Evolutionary conservation across 2,329 filamentous ascomycete genomes (phyloP), one percentile per base, ranked within the genome.

Genomic region (Claviceps sp.): DNA sequence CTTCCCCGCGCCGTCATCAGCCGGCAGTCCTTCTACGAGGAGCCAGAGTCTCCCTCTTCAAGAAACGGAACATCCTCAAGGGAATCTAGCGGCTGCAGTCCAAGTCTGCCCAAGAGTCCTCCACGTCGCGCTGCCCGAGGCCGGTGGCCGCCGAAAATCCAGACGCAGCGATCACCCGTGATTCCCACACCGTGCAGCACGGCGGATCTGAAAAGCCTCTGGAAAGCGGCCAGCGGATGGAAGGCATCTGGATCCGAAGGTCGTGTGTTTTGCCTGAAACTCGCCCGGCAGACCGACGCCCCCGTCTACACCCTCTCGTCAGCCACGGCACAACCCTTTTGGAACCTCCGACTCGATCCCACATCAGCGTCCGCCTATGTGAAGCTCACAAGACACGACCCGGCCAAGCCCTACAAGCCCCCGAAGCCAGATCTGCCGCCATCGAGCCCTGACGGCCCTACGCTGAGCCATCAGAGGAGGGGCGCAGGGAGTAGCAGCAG

Each of bases 141-240:
- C 7, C 52, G 51, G 2, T 58, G 58, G 56, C 63, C 70, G 0
- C 61, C 63, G 16, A 62, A 67, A 46, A 61, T 60, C 4, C 64
- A 70, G 5, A n/a, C 51, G 9, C 49, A 44, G 18, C 70, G 74
- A 34, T 68, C 74, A 0, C 71, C 75, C 0, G 56, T 67, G 1
- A 69, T 74, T 18, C 75, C 77, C 11, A 67, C 70, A 1, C 70
- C 77, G 4, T 78, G 73, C 60, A 75, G 77, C 0, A 81, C 75
- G 1, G 78, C 82, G 45, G 76, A 85, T 55, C 73, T 86, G 38
- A 78, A 78, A 57, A 74, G 74, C 49, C 73, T 85, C 8, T 87
- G 84, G 84, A 79, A 84, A 59, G 81, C 81, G 0, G 72, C 79
- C 54, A 86, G 86, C 61, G 84, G 84, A 13, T 86, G 80, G 80